These are phyloP conservation scores for Hymenoscyphus repandus DNA, from an alignment of 2,329 filamentous ascomycete species.

Conservation along the genomic window DNA sequence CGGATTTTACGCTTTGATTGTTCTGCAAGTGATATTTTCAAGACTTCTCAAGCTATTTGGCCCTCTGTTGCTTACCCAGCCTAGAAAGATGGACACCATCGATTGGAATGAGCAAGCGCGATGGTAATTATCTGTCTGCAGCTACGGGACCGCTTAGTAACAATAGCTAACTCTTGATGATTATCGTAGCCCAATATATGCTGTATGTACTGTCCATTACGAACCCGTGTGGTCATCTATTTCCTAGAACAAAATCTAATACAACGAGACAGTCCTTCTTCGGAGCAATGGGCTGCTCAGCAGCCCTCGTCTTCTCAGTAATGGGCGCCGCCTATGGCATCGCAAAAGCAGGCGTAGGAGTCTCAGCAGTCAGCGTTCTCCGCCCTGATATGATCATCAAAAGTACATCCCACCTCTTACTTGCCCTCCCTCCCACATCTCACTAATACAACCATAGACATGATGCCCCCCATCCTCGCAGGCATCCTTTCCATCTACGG, in stretches of 20 bases:
- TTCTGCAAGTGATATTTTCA: neutral
- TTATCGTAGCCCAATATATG: slow-evolving; percentile 4
- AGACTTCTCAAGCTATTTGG: neutral
- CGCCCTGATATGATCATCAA: slow-evolving; percentile 96
- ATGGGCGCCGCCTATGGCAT: slow-evolving; percentile 89
- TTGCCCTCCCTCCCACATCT: neutral
- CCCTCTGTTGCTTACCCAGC: neutral
- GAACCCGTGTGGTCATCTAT: neutral
- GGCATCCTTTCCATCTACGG: slow-evolving; percentile 99
- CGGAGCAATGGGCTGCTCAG: slow-evolving; percentile 89
- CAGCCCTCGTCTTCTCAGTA: slow-evolving; percentile 84
- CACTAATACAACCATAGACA: slow-evolving; percentile 54
- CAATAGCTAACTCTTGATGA: neutral
- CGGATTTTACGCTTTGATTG: neutral
- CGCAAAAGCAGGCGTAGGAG: slow-evolving; percentile 96
- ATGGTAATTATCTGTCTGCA: slow-evolving; percentile 1
- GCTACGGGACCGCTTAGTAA: neutral
- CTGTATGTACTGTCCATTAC: neutral
- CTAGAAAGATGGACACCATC: slow-evolving; percentile 1
- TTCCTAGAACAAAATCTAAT: neutral
- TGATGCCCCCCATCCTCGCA: slow-evolving; percentile 99
- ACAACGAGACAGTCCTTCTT: slow-evolving; percentile 65
- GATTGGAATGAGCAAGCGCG: slow-evolving; percentile 6
- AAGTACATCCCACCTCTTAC: slow-evolving; percentile 61
- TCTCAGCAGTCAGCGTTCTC: slow-evolving; percentile 93